Base-by-base conservation (phyloP, 306 rosid genomes). In the Vachellia pachyceras region DNA sequence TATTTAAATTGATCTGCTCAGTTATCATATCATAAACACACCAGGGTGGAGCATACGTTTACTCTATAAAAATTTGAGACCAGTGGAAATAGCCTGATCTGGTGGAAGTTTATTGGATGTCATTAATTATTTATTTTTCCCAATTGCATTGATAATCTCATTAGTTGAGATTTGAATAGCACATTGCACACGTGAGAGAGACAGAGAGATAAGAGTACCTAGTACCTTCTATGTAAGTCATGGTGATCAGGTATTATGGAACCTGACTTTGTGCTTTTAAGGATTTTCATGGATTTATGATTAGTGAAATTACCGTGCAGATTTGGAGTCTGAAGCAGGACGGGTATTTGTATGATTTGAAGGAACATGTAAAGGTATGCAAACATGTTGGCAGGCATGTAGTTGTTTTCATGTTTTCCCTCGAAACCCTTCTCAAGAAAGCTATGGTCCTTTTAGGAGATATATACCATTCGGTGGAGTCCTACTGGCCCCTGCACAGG, bases 391-490 rank as follows among this genome's bases (percentile, higher is more conserved):
- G 37, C 50, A 0, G 70, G 2, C 65, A 49, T 67, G 45, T 20
- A 1, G 68, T 82, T 67, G 76, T 54, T 52, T 22, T 60, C 39
- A 61, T 17, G 20, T 75, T 54, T 3, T 17, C 72, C 57, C 25
- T 45, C 50, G 14, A 45, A 69, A 58, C 61, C 69, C 63, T 54
- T 65, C 52, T 77, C 76, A 44, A 69, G 35, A 22, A 76, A 44
- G 58, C 52, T 55, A 22, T 65, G 57, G 23, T 69, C 61, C 74
- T 73, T 29, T 47, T 65, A 90, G 92, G 94, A 87, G 85, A 90
- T 90, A 76, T 90, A 90, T 86, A 88, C 94, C 22, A 88, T 88
- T 78, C 85, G 90, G 20, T 90, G 94, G 94, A 90, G 94, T 61
- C 94, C 94, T 40, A 77, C 92, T 35, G 94, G 94, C 68, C 83